Conservation (phyloP, 805 yeast species). For the Torulaspora indica region DNA sequence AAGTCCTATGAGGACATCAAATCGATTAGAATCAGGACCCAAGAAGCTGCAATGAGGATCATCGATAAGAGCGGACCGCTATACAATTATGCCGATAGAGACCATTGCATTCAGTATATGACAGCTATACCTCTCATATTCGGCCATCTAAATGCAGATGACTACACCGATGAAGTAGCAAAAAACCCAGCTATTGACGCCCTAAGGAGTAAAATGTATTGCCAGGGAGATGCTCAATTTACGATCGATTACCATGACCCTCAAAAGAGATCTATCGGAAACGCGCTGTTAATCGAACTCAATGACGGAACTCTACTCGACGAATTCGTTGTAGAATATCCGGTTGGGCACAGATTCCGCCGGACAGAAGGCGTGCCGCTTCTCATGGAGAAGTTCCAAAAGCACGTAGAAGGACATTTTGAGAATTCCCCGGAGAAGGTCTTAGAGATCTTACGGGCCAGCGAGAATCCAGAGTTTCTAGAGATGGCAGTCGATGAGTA, state of each 20-base stretch:
- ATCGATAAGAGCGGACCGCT: conserved; percentile 57
- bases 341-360: conserved; percentile 56
- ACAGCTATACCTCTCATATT: conserved; percentile 51
- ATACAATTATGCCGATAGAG: conserved; percentile 60
- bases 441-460: conserved; percentile 38
- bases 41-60: conserved; percentile 57
- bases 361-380: conserved; percentile 58
- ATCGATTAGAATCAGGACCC: conserved; percentile 49
- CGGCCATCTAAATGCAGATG: conserved; percentile 56
- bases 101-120: conserved; percentile 63
- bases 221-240: conserved; percentile 48
- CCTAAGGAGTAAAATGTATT: conserved; percentile 50
- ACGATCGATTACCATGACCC: conserved; percentile 53
- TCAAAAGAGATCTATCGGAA: conserved; percentile 53
- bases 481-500: conserved; percentile 46
- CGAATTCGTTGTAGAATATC: conserved; percentile 51
- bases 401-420: conserved; percentile 47
- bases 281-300: conserved; percentile 47
- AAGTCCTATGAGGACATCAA: conserved; percentile 47
- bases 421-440: conserved; percentile 34
- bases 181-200: conserved; percentile 48
- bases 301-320: conserved; percentile 51
- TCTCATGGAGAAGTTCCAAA: conserved; percentile 46
- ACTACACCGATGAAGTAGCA: conserved; percentile 50
- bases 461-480: conserved; percentile 35